Evolutionary conservation across 75 land plant genomes (phyloP).

Genomic region (Cryptomeria japonica): DNA sequence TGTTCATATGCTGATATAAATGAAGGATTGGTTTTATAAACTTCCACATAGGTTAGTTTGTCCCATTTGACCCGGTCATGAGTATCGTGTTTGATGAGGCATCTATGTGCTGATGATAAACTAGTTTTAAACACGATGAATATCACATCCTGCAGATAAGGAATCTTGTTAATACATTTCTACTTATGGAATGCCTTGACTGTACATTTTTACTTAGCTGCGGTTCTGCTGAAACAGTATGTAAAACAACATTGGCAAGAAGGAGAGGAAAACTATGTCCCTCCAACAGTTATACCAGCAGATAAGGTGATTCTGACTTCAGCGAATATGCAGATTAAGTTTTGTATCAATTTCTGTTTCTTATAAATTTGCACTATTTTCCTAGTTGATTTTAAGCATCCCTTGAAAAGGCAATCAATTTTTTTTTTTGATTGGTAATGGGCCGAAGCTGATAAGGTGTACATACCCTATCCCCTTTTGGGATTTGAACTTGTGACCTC

Average conservation of each 20-base stretch:
- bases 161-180: not conserved
- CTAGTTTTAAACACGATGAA: not conserved
- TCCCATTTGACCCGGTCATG: not conserved
- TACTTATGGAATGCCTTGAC: slow-evolving; percentile 9
- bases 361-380: not conserved
- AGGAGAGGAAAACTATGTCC: slow-evolving; percentile 67
- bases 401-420: not conserved
- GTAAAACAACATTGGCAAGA: slow-evolving; percentile 96
- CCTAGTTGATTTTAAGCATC: not conserved
- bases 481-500: too few species aligned
- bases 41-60: not conserved
- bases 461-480: too few species aligned
- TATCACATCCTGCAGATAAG: not conserved
- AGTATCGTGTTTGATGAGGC: not conserved
- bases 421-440: too few species aligned
- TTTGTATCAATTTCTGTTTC: not conserved
- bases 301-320: slow-evolving; percentile 68
- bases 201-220: slow-evolving; percentile 66
- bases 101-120: not conserved
- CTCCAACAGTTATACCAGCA: slow-evolving; percentile 56
- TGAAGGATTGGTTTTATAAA: not conserved
- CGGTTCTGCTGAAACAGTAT: slow-evolving; percentile 91
- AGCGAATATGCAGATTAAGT: not conserved
- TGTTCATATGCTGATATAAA: slow-evolving; percentile 10
- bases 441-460: too few species aligned